Base-by-base conservation (phyloP, 2,329 filamentous ascomycete species). In the Colletotrichum sp. region DNA sequence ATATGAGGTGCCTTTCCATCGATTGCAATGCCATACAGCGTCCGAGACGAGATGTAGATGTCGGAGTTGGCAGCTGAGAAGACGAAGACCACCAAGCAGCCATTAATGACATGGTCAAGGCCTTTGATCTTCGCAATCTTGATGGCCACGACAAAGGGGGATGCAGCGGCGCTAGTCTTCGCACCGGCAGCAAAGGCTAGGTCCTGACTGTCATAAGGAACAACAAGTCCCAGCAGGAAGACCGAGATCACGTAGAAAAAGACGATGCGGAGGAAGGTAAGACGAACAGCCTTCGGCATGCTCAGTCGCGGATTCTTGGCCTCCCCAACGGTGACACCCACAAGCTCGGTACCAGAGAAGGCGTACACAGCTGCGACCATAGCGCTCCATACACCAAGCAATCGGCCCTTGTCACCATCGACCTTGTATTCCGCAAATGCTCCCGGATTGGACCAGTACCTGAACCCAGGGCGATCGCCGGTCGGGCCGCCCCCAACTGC, bases 171-270 rank as follows among this genome's bases (percentile, higher is more conserved):
- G 18, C 79, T 78, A 4, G 80, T 89, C 68, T 83, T 83, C 4
- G 83, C 78, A 72, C 84, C 84, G 4, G 84, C 81, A 63, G 89
- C 89, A 12, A 83, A 83, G 10, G 89, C 84, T 14, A 91, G 84
- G 9, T 78, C 24, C 0, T 77, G 48, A 70, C 83, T 83, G 83
- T 94, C 86, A 85, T 93, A 94, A 0, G 92, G 91, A 2, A 95
- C 90, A 14, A 93, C 86, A 86, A 93, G 93, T 72, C 93, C 93
- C 7, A 94, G 85, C 60, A 94, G 88, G 60, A 94, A 86, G 18
- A 94, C 92, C 9, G 90, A 91, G 32, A 92, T 82, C 72, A 93
- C 87, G 84, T 94, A 94, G 85, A 95, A 95, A 83, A 94, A 87
- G 76, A 93, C 83, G 80, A 94, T 94, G 24, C 93, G 92, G 84